Evolutionary conservation across 148 eudicot species (phyloP), one percentile per base, ranked within the genome.

Genomic region (Pharnaceum exiguum): DNA sequence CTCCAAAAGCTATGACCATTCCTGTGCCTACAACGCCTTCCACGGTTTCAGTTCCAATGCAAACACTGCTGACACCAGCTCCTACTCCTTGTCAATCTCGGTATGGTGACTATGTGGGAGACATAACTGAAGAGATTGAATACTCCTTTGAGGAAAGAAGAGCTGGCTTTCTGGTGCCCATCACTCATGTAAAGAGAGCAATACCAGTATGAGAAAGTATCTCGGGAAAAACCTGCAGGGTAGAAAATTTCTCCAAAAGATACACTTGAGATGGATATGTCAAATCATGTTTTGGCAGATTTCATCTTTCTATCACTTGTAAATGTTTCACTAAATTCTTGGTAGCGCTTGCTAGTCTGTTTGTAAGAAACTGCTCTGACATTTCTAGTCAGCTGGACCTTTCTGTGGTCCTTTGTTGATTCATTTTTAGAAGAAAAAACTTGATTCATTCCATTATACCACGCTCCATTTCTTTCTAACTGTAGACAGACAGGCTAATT

Each of bases 141-240:
- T 83, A 88, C 74, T 93, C 99, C 0, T 89, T 93, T 30, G 99
- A 93, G 69, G 99, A 93, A 57, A 49, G 64, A 55, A 57, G 74
- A 70, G 74, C 74, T 44, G 96, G 95, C 7, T 91, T 88, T 67
- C 80, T 77, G 69, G 59, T 79, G 63, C 83, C 84, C 3, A 66
- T 62, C 55, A 40, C 73, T 26, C 64, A 43, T 59, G 58, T 71
- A 19, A 79, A 75, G 74, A 70, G 70, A 57, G 77, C 44, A 25
- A 48, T 73, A 51, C 72, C 60, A 52, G 75, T 71, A 25, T 77
- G 70, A 77, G 26, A 50, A 9, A 44, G 7, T 46, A 17, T 9
- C 40, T 11, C 26, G 1, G 31, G 47, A 26, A 22, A 29, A 17
- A 5, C 11, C 7, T 17, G n/a, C n/a, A 11, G 22, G 4, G 4